Conservation (phyloP, 108 stramenopile species). For the Skeletonema marinoi region DNA sequence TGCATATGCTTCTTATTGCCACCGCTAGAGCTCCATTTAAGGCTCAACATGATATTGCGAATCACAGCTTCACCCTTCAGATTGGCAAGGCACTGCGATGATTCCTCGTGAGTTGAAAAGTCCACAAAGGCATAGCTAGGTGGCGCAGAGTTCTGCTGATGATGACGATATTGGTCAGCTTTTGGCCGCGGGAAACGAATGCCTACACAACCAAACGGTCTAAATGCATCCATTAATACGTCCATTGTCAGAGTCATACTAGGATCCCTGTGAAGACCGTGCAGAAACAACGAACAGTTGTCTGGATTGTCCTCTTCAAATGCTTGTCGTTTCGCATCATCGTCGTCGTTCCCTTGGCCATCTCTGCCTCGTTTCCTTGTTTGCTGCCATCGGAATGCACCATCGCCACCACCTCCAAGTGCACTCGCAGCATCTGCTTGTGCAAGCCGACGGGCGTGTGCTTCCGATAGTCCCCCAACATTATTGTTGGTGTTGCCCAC, state of each 20-base stretch:
- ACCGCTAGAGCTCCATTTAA: slow-evolving; percentile 74
- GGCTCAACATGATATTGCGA: slow-evolving; percentile 55
- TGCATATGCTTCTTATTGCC: slow-evolving; percentile 17
- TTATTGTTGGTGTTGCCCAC: neutral
- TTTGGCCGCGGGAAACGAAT: slow-evolving; percentile 63
- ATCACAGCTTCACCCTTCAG: slow-evolving; percentile 52
- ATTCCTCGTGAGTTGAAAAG: slow-evolving; percentile 71
- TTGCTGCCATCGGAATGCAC: slow-evolving; percentile 55
- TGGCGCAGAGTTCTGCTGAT: slow-evolving; percentile 21
- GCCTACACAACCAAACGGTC: slow-evolving; percentile 43
- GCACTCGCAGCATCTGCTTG: slow-evolving; percentile 46
- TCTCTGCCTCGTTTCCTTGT: slow-evolving; percentile 45
- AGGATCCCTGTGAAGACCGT: slow-evolving; percentile 84
- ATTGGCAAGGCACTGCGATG: slow-evolving; percentile 63
- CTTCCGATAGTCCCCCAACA: slow-evolving; percentile 57
- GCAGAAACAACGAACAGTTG: slow-evolving; percentile 69
- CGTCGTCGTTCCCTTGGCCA: slow-evolving; percentile 29
- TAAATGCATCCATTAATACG: slow-evolving; percentile 62
- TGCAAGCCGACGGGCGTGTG: slow-evolving; percentile 57
- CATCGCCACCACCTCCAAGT: slow-evolving; percentile 15
- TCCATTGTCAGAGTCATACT: slow-evolving; percentile 32
- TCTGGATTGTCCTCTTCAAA: slow-evolving; percentile 59
- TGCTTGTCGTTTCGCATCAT: slow-evolving; percentile 32
- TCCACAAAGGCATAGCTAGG: slow-evolving; percentile 82
- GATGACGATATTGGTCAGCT: slow-evolving; percentile 6